These are phyloP conservation scores for Blumeria hordei DNA, from an alignment of 2,329 filamentous ascomycete genomes.

Conservation along the genomic window DNA sequence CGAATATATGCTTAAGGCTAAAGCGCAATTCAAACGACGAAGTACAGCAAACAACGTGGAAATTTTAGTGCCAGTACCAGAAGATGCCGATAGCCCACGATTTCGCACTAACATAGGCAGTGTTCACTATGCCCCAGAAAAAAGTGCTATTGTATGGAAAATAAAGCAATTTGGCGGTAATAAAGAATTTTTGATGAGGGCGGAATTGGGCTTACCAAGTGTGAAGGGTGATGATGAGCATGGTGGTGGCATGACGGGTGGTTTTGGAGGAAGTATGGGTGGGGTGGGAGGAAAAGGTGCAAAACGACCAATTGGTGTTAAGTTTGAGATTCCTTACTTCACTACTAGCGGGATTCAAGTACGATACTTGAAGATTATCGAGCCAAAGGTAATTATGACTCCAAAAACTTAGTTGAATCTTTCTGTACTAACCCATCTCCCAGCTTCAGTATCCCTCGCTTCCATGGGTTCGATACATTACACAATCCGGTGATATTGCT, in stretches of 20 bases:
- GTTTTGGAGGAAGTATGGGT: constrained; percentile 91
- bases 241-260: constrained; percentile 91
- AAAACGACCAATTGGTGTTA: constrained; percentile 93
- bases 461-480: constrained; percentile 97
- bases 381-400: constrained; percentile 59
- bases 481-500: constrained; percentile 89
- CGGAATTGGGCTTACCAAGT: constrained; percentile 78
- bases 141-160: constrained; percentile 97
- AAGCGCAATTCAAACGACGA: constrained; percentile 91
- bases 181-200: constrained; percentile 97
- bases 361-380: constrained; percentile 94
- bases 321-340: constrained; percentile 99
- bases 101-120: constrained; percentile 95
- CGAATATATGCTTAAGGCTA: constrained; percentile 97
- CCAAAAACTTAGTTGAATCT: neutral
- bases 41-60: constrained; percentile 98
- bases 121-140: constrained; percentile 93
- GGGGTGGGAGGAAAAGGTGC: constrained; percentile 66
- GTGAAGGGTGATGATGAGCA: constrained; percentile 90
- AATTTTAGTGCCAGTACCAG: constrained; percentile 87
- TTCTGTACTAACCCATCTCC: constrained; percentile 2
- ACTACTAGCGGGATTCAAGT: constrained; percentile 99
- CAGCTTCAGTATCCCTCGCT: constrained; percentile 94
- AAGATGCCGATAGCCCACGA: constrained; percentile 84
- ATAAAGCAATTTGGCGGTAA: constrained; percentile 98